Base-by-base conservation (phyloP, 805 yeast species). In the Hanseniaspora opuntiae region DNA sequence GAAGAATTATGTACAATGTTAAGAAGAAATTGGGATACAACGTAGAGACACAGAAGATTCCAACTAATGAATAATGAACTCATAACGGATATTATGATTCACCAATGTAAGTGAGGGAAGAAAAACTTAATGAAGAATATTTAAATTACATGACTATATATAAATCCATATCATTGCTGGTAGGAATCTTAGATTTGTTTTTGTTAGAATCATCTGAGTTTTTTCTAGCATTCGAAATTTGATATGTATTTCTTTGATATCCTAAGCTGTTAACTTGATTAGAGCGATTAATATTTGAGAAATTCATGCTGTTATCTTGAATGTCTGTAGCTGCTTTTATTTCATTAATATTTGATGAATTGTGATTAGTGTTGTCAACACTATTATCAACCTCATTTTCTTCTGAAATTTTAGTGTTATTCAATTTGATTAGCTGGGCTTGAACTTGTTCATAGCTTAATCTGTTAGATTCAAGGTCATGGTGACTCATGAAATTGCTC, bases 1-100 rank as follows among this genome's bases (percentile, higher is more conserved):
- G 54, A 51, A 51, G 48, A 44, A 25, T 51, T 20, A 44, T 51
- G 12, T 44, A 44, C 25, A 51, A 51, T 30, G 30, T 51, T 8
- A 51, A 44, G 19, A 22, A 37, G 22, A 44, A 24, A 36, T 36
- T 51, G 11, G 48, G 48, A 9, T 44, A 36, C 22, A 5, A 22
- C 1, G 35, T 39, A 12, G 28, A 39, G 11, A n/a, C 28, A 39
- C 30, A 24, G 5, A 22, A 39, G 17, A 11, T 14, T 22, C 28
- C 16, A 22, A 39, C 3, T 39, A 16, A 20, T 19, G 16, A 19
- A 38, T 11, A 25, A 39, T 39, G 9, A 22, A 22, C 28, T 22
- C 16, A 11, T 39, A 39, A 39, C 42, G 42, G 42, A 39, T 30
- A 30, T 30, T 7, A 38, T 3, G 16, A 38, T 14, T 19, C 14